Conservation (phyloP, 345 rosid species). For the Odontarrhena argentea region DNA sequence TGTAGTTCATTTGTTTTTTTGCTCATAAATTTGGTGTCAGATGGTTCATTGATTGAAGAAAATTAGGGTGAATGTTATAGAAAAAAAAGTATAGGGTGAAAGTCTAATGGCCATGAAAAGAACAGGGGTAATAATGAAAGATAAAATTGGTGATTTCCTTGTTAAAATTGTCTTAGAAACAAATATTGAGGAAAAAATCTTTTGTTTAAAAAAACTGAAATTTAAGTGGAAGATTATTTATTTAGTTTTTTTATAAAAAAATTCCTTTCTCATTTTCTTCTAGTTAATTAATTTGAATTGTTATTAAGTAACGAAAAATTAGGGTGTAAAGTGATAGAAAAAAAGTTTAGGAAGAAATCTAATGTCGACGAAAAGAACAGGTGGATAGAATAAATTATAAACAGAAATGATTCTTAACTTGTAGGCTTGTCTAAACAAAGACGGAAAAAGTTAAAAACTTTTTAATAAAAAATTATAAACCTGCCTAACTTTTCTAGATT, state of each 20-base stretch:
- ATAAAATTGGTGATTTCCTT: conserved; percentile 24
- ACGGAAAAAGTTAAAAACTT: conserved; percentile 30
- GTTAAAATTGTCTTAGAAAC: conserved; percentile 12
- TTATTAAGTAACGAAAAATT: background rate
- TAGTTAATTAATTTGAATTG: background rate
- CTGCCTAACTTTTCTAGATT: conserved; percentile 34
- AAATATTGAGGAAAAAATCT: background rate
- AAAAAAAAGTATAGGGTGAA: conserved; percentile 12
- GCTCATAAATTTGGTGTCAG: background rate
- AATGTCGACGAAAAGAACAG: conserved; percentile 25
- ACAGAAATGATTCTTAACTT: conserved; percentile 27
- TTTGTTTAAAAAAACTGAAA: background rate
- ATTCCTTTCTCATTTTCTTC: background rate
- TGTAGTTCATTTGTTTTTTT: conserved; percentile 1
- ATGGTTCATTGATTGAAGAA: conserved; percentile 1
- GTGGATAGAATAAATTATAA: background rate
- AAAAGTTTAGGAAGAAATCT: background rate
- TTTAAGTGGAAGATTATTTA: background rate
- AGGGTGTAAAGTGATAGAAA: conserved; percentile 1
- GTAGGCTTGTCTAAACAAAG: conserved; percentile 32
- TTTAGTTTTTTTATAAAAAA: background rate
- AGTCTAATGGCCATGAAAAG: background rate
- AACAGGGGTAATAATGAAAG: background rate
- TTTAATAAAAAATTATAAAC: conserved; percentile 3
- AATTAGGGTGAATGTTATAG: background rate